phyloP scores from a whole-genome alignment of 495 filamentous ascomycete genomes.

The Daldinia concentrica region DNA sequence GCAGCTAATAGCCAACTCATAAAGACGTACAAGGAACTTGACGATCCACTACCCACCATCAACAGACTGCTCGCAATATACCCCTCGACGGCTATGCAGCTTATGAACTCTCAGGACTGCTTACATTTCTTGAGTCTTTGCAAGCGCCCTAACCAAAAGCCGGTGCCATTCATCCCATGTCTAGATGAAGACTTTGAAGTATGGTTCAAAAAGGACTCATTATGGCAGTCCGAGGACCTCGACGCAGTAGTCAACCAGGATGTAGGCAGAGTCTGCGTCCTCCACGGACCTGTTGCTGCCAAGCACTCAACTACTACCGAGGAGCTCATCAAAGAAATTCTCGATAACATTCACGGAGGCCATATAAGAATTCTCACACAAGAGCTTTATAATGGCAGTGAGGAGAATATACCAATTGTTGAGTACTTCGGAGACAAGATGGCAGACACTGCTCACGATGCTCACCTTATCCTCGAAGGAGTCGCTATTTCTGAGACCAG shows the following conservation, averaged over 20 bases:
- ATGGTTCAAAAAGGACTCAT: constrained; percentile 93
- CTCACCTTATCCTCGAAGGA: constrained; percentile 68
- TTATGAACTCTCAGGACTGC: constrained; percentile 87
- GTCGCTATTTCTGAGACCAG: constrained; percentile 72
- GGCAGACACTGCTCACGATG: constrained; percentile 51
- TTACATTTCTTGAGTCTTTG: constrained; percentile 85
- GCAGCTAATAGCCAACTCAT: constrained; percentile 69
- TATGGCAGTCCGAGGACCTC: constrained; percentile 91
- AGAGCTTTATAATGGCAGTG: constrained; percentile 74
- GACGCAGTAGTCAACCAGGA: constrained; percentile 86
- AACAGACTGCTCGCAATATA: constrained; percentile 72
- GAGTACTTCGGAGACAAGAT: constrained; percentile 86
- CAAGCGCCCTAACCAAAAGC: constrained; percentile 83
- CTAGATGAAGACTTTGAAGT: constrained; percentile 88
- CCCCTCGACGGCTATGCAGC: constrained; percentile 72
- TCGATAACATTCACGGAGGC: constrained; percentile 77
- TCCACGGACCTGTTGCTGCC: constrained; percentile 84
- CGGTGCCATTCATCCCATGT: constrained; percentile 82
- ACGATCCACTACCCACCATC: constrained; percentile 72
- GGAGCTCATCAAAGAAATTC: constrained; percentile 81
- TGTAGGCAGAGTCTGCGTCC: constrained; percentile 82
- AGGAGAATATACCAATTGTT: constrained; percentile 72
- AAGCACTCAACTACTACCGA: constrained; percentile 79
- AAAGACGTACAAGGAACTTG: constrained; percentile 75
- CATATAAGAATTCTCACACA: constrained; percentile 74